Base-by-base conservation (phyloP, 1,284 basidiomycete genomes). In the Cutaneotrichosporon arboriforme region DNA sequence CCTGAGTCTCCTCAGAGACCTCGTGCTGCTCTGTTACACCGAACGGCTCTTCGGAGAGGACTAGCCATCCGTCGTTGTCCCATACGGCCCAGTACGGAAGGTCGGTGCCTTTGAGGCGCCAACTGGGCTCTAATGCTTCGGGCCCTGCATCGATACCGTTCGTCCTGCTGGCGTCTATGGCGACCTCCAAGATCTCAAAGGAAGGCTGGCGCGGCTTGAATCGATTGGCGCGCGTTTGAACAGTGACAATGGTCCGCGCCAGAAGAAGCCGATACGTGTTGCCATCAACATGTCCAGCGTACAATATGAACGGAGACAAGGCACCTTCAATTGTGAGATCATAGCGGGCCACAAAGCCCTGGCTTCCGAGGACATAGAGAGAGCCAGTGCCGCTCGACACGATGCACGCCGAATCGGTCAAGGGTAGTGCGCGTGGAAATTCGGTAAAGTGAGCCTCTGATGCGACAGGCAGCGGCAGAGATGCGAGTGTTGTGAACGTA, bases 341-440 rank as follows among this genome's bases (percentile, higher is more conserved):
- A 66, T 83, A 86, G 18, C 76, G 74, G 9, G 81, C 84, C 8
- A 83, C 67, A 17, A 82, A 72, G 10, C 18, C 21, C 18, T 41
- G 17, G 3, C 35, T 18, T 3, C 74, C 66, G 31, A 78, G 57
- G 20, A 87, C 77, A 65, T 87, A 86, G 23, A 93, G 70, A 13
- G 77, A 69, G 8, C 88, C 88, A 51, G 78, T 76, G 8, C 91
- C 91, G 60, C 90, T 86, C 4, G 86, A 80, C 39, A 87, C 78
- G 34, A 86, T 77, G 63, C 84, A 80, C 4, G 77, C 73, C 0
- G 74, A 73, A 0, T 78, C 61, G 23, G 79, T 76, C 21, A 88
- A 66, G 49, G 86, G 83, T 1, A 79, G 76, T 4, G 81, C 81
- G 1, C 86, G 87, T 0, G 91, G 87, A 69, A 91, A 94, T 73